Evolutionary conservation across 345 rosid species (phyloP).

Genomic region (Eucalyptus tenuipes): DNA sequence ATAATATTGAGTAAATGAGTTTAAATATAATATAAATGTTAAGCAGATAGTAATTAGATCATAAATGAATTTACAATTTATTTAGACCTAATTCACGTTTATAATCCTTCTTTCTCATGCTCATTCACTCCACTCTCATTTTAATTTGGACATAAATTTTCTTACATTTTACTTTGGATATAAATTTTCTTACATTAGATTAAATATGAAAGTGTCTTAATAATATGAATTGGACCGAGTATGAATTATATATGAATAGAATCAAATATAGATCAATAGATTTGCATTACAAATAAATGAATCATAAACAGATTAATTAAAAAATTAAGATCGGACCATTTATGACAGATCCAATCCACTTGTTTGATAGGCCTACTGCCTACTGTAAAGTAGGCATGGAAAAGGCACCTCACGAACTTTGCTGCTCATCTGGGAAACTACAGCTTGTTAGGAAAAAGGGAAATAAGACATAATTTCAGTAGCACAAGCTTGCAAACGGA

Average conservation of each 20-base stretch:
- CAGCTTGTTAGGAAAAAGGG: background rate
- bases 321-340: too few species aligned
- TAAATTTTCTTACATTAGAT: too few species aligned
- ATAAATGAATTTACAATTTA: too few species aligned
- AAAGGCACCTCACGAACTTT: background rate
- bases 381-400: background rate
- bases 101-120: background rate
- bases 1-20: too few species aligned
- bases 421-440: background rate
- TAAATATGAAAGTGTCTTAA: too few species aligned
- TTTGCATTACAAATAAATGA: background rate
- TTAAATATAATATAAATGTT: background rate
- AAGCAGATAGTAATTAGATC: too few species aligned
- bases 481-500: background rate
- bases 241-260: background rate
- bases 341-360: background rate
- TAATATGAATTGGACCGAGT: background rate
- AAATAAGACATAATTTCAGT: background rate
- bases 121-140: too few species aligned
- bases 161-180: too few species aligned
- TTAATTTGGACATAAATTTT: too few species aligned
- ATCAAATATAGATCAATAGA: too few species aligned
- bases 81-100: fast-evolving
- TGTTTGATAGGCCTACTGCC: too few species aligned
- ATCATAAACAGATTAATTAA: background rate